Evolutionary conservation across 345 rosid species (phyloP), one percentile per base, ranked within the genome.

Genomic region (Corchorus capsularis): DNA sequence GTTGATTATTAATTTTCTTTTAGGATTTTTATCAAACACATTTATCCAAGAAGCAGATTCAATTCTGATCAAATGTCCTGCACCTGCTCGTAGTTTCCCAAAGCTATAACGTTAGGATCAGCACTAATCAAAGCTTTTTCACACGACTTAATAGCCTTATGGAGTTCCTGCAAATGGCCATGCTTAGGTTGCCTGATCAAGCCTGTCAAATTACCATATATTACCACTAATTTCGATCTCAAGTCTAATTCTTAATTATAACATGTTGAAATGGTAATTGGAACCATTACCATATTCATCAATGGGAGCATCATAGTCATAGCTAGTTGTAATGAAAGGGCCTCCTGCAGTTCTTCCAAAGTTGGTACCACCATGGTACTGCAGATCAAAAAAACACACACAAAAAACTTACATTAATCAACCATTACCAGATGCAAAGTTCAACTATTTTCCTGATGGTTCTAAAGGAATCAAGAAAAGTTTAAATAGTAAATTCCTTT

Each of bases 301-400:
- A n/a, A 83, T 78, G 13, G 94, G 94, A 75, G 92, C 94, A 69
- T 88, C 90, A 57, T 90, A 90, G 85, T 90, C 94, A 46, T 89
- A 89, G 78, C 91, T 89, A 4, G 95, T 89, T 16, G 90, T 89
- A 46, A 91, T 75, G 77, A 89, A 91, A 59, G 93, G 93, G 14
- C 93, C 95, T 75, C 95, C 95, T 20, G 92, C 85, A 45, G 91
- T 82, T 75, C 91, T 87, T 49, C 93, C 93, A 75, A 91, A 91
- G 67, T 91, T 91, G 16, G 95, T 91, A 67, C 95, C 95, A 76
- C 95, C 95, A 69, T 91, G 92, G 63, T 87, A 91, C 93, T 91
- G 82, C 79, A 79, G 17, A 3, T 63, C 52, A 47, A 50, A 9
- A 37, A 66, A 53, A 68, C 10, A 11, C 46, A 79, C 11, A 6